Base-by-base conservation (phyloP, 768 basidiomycete genomes). In the Russula virescens region DNA sequence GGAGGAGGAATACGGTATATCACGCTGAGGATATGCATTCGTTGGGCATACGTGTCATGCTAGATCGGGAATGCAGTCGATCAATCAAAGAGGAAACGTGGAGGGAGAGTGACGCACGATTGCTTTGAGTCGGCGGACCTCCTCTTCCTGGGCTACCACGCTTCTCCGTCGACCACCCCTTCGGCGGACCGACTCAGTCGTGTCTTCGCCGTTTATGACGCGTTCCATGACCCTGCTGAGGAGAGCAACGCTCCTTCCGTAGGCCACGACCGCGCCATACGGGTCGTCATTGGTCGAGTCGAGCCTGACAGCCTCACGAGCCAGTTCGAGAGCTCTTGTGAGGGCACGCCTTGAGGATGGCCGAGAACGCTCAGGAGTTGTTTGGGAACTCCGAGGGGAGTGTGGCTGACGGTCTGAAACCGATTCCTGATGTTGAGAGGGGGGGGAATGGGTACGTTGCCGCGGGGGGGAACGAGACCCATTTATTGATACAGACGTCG, bases 1-100 rank as follows among this genome's bases (percentile, higher is more conserved):
- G 84, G 81, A 48, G 88, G 81, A 26, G 89, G 89, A 73, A 94
- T 91, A 73, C 85, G 88, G 77, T 94, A 94, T 65, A 93, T 92
- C 66, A 91, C 80, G 69, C 89, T 90, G 59, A 96, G 81, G 70
- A 95, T 94, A 70, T 90, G 89, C 88, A 96, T 93, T 55, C 94
- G 84, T 74, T 96, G 91, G 62, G 90, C 91, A 73, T 96, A 96
- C 10, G 94, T 95, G 74, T 96, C 94, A 71, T 95, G 94, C 93
- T 94, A 72, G 18, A 53, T 19, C 55, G 23, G 53, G 55, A 50
- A 21, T 63, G 69, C 34, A 49, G 42, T 45, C 10, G 26, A 38
- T 57, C 21, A 58, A 50, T 40, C 53, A 19, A 53, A 16, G 26
- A 28, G 13, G 38, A 18, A 3, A 25, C 35, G 23, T 43, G 42